phyloP scores from a whole-genome alignment of 2,329 filamentous ascomycete species.

The Aschersonia sp. region DNA sequence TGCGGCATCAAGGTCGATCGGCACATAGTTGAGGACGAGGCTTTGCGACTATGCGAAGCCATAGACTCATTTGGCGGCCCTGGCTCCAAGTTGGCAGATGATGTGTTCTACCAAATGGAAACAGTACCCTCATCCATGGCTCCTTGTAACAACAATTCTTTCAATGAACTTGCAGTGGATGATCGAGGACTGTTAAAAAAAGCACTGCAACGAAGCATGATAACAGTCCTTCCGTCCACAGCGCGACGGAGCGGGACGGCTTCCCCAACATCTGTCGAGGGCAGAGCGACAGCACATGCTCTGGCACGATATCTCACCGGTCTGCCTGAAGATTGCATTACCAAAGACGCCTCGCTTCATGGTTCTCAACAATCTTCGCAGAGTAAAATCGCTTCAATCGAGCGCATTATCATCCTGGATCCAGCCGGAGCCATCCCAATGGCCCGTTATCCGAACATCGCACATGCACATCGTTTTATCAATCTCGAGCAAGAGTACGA shows the following conservation, averaged over 20 bases:
- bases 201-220: slow-evolving; percentile 17
- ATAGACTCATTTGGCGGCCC: slow-evolving; percentile 56
- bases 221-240: slow-evolving; percentile 25
- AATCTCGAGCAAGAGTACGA: slow-evolving; percentile 87
- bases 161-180: slow-evolving; percentile 7
- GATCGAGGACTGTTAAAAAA: slow-evolving; percentile 17
- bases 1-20: slow-evolving; percentile 32
- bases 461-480: slow-evolving; percentile 48
- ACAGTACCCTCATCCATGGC: not conserved
- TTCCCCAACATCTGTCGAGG: slow-evolving; percentile 23
- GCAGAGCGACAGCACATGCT: slow-evolving; percentile 56
- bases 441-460: slow-evolving; percentile 20
- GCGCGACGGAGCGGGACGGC: slow-evolving; percentile 26
- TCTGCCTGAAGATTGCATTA: slow-evolving; percentile 19
- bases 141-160: not conserved
- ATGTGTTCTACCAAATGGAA: slow-evolving; percentile 11
- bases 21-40: slow-evolving; percentile 42
- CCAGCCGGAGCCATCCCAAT: slow-evolving; percentile 74
- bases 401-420: slow-evolving; percentile 81
- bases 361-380: slow-evolving; percentile 19
- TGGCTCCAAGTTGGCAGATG: slow-evolving; percentile 54
- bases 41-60: slow-evolving; percentile 58
- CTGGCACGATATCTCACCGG: slow-evolving; percentile 65
- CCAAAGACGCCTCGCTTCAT: not conserved
- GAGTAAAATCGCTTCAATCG: slow-evolving; percentile 47